Conservation (phyloP, 2,329 filamentous ascomycete genomes). For the Aspergillus pseudotamarii region DNA sequence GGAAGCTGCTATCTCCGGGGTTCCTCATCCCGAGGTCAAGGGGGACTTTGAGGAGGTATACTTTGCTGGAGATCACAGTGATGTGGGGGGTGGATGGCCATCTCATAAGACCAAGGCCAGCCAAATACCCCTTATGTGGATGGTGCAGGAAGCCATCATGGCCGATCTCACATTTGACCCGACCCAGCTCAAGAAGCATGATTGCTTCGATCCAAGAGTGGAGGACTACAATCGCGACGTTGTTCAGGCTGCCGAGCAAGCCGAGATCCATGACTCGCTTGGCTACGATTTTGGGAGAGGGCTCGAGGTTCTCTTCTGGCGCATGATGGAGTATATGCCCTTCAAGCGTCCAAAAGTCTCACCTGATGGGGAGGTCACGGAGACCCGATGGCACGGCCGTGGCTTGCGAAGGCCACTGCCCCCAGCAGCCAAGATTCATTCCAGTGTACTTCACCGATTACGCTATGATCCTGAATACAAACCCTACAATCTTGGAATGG, state of each 20-base stretch:
- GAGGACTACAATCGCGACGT: constrained; percentile 6
- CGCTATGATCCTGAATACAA: constrained; percentile 17
- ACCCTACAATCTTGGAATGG: constrained; percentile 25
- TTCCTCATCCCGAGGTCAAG: neutral
- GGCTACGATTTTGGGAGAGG: constrained; percentile 18
- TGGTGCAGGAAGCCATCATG: constrained; percentile 62
- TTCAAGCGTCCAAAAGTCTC: constrained; percentile 19
- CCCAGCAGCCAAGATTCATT: constrained; percentile 16
- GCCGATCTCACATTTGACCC: constrained; percentile 70
- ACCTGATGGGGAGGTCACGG: constrained; percentile 16
- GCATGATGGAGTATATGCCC: constrained; percentile 21
- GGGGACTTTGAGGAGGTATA: constrained; percentile 70
- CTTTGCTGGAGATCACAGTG: constrained; percentile 74
- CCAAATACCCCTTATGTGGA: constrained; percentile 69
- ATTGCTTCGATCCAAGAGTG: constrained; percentile 19
- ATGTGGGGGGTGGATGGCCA: constrained; percentile 73
- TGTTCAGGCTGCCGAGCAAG: constrained; percentile 12
- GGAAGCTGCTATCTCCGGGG: constrained; percentile 4
- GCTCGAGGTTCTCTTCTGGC: constrained; percentile 23
- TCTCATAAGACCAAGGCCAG: constrained; percentile 61
- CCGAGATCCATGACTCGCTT: constrained; percentile 21
- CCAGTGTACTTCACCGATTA: constrained; percentile 19
- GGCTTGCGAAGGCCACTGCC: constrained; percentile 20
- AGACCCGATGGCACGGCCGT: constrained; percentile 20
- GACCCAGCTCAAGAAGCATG: constrained; percentile 21